phyloP scores from a whole-genome alignment of 1,139 yeast species.

The Scheffersomyces quercinus region DNA sequence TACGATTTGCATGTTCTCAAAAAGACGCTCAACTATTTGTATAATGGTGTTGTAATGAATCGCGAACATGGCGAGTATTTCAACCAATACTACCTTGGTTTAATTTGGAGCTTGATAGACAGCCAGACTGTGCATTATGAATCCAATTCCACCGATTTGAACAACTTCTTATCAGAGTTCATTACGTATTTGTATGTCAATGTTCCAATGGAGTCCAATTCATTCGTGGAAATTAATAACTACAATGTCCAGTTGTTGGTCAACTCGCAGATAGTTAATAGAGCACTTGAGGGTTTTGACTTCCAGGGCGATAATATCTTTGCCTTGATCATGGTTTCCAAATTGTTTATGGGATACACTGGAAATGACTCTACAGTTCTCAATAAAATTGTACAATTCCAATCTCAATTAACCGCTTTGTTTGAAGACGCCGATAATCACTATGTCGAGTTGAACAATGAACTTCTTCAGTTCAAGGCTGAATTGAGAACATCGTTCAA shows the following conservation, averaged over 20 bases:
- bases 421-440: conserved; percentile 55
- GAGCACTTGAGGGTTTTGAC: conserved; percentile 29
- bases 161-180: conserved; percentile 36
- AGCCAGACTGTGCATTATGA: conserved; percentile 31
- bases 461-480: conserved; percentile 29
- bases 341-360: conserved; percentile 20
- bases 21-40: conserved; percentile 34
- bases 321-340: conserved; percentile 33
- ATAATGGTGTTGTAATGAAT: conserved; percentile 28
- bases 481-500: conserved; percentile 20
- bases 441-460: conserved; percentile 41
- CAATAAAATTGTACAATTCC: conserved; percentile 28
- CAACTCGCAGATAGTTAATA: conserved; percentile 31
- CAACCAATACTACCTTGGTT: conserved; percentile 33
- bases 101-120: conserved; percentile 37
- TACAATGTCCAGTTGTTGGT: conserved; percentile 21
- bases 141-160: conserved; percentile 19
- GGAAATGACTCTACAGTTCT: conserved; percentile 10
- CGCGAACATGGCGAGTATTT: conserved; percentile 18
- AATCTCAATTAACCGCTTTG: conserved; percentile 46
- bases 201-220: conserved; percentile 3
- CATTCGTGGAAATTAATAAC: conserved; percentile 8
- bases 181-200: conserved; percentile 21
- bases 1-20: conserved; percentile 30
- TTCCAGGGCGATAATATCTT: conserved; percentile 36